Evolutionary conservation across 2,329 filamentous ascomycete species (phyloP), one percentile per base, ranked within the genome.

Genomic region (Leptographium lundbergii): DNA sequence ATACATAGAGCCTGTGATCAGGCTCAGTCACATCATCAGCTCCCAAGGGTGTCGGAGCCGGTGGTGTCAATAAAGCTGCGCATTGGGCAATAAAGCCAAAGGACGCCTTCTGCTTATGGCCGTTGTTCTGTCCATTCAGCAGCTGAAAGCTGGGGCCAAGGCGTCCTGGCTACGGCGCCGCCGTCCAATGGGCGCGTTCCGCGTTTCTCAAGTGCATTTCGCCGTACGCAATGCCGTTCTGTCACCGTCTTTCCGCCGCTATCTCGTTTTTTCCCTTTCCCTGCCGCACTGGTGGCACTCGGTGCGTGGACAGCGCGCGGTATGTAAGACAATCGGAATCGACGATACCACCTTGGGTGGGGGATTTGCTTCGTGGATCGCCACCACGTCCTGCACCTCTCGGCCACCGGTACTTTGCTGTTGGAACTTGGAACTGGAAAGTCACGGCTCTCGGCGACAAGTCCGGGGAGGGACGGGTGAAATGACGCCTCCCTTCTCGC

Each of bases 341-440:
- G 42, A 45, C 42, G 42, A 45, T 45, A 53, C 29, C 51, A 53
- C 51, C 27, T 53, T 32, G 14, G 51, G 14, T n/a, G 51, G 27
- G 51, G 27, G 51, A 3, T 1, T 53, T 11, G 51, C 51, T 29
- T 53, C 25, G 51, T 53, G 25, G 57, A 59, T 59, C 59, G 36
- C 22, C 54, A 36, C 45, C 50, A 47, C 57, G 22, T 57, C 52
- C 61, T 63, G 61, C 60, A 63, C 50, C 61, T 57, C 57, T 61
- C 60, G 61, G 60, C 58, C 56, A 56, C 58, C 59, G 61, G 57
- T 32, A 17, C 27, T 7, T 34, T 9, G 32, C 7, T 34, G 32
- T 34, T 51, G 48, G 25, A 52, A 50, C 5, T 25, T 50, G 10
- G 50, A 32, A 50, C 5, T 25, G 27, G 10, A 27, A 32, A 29